phyloP scores from a whole-genome alignment of 345 rosid genomes.

The Brassica carinata region DNA sequence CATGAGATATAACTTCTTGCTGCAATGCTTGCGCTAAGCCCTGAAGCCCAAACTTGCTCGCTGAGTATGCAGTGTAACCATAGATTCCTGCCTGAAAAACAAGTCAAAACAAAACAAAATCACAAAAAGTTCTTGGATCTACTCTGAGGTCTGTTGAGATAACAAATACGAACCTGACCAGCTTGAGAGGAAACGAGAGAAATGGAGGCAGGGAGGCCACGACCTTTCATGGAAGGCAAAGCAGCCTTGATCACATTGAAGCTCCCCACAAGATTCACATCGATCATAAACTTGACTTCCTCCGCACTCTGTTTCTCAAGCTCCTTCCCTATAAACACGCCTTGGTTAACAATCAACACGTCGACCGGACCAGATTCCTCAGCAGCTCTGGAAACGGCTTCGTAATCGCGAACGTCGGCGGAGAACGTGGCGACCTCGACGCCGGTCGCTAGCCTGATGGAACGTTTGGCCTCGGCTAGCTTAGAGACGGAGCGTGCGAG shows the following conservation, averaged over 20 bases:
- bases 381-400: conserved; percentile 49
- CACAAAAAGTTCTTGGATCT: not conserved
- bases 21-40: conserved; percentile 92
- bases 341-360: conserved; percentile 72
- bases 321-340: conserved; percentile 56
- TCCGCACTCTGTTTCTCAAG: conserved; percentile 59
- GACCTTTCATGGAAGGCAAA: conserved; percentile 61
- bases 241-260: conserved; percentile 78
- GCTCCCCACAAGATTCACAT: conserved; percentile 71
- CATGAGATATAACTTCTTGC: conserved; percentile 71
- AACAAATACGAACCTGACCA: conserved; percentile 54
- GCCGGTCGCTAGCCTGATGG: conserved; percentile 60
- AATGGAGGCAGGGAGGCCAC: conserved; percentile 55
- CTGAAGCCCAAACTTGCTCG: conserved; percentile 73
- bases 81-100: conserved; percentile 65
- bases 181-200: conserved; percentile 81
- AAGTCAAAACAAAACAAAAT: not conserved
- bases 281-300: conserved; percentile 64
- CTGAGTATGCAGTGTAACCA: conserved; percentile 79
- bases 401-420: conserved; percentile 69
- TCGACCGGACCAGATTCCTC: conserved; percentile 59
- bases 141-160: not conserved
- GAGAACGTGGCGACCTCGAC: conserved; percentile 58
- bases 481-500: conserved; percentile 56
- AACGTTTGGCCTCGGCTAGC: conserved; percentile 57